A percentile compares a stretch with the other conserved stretches of the same genome.
These are phyloP conservation scores for Plantago elongata DNA, from an alignment of 257 asterid genomes.

Conservation along the genomic window DNA sequence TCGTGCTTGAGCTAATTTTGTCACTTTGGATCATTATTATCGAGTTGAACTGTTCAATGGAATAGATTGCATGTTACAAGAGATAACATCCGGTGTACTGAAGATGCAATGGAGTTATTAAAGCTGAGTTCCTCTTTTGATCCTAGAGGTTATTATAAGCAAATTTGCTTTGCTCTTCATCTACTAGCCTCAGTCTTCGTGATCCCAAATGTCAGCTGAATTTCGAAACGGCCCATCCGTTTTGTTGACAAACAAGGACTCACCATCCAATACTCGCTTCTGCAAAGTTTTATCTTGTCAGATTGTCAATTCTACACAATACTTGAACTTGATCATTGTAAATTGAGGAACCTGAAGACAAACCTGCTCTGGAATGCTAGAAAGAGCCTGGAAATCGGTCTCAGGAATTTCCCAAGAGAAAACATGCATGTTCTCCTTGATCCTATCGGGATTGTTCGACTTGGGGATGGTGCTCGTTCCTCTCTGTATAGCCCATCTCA, in stretches of 20 bases:
- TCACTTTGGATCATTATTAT: too few relatives aligned
- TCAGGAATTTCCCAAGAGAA: constrained; percentile 57
- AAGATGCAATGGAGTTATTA: too few relatives aligned
- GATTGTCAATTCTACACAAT: neutral
- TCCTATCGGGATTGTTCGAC: constrained; percentile 43
- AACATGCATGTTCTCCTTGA: constrained; percentile 49
- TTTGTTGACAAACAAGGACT: constrained; percentile 47
- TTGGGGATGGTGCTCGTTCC: constrained; percentile 67
- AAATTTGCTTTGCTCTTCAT: too few relatives aligned
- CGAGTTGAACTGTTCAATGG: too few relatives aligned
- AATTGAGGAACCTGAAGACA: neutral
- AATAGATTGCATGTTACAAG: too few relatives aligned
- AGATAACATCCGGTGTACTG: too few relatives aligned
- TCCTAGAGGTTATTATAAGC: too few relatives aligned
- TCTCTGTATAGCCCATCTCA: constrained; percentile 73
- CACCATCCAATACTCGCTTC: constrained; percentile 50
- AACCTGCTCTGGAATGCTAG: constrained; percentile 50
- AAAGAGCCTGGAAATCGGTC: constrained; percentile 51
- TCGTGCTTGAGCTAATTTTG: too few relatives aligned
- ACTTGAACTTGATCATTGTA: too few relatives aligned
- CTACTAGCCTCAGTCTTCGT: constrained; percentile 34
- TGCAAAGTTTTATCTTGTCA: constrained; percentile 27
- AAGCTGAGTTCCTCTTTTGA: too few relatives aligned
- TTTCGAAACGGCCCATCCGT: constrained; percentile 44
- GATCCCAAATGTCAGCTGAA: constrained; percentile 58